Evolutionary conservation across 2,329 filamentous ascomycete species (phyloP), one percentile per base, ranked within the genome.

Genomic region (Colletotrichum incanum): DNA sequence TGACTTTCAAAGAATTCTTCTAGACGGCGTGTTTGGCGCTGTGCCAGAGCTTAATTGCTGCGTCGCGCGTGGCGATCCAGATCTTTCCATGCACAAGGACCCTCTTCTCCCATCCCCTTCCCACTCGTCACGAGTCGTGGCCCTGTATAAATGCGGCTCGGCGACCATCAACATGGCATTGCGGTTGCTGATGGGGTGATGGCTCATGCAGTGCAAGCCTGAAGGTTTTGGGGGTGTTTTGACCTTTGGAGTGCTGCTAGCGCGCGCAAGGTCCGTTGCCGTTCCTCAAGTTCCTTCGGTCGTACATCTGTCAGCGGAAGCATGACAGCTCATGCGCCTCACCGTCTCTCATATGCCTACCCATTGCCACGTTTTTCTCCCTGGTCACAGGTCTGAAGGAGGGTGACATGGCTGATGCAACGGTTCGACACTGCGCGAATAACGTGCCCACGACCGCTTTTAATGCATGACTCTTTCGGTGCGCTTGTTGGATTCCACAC

Each of bases 41-140:
- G 56, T 39, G 61, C 39, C 16, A 50, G 64, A 50, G 50, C 41
- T 61, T 23, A 43, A 34, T 37, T 37, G 68, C 63, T 54, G 43
- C 68, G 55, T 65, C 28, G 34, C 61, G 58, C 41, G 50, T 18
- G 45, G 47, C 65, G 37, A 60, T 60, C 50, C 61, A 69, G 65
- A 69, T 65, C 39, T 69, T 49, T 39, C 59, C 59, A 55, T 69
- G 50, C 65, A 43, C 16, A 54, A 52, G 28, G 55, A 31, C 39
- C 26, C 28, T 47, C 39, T 20, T 43, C 28, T 58, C 50, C 39
- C 37, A 6, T 23, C 34, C 39, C 64, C 49, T 50, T 34, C 26
- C 34, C 28, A 14, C 61, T n/a, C 45, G 14, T 62, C 68, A 39
- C 69, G 65, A 72, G 65, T 72, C 69, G 69, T 63, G 67, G 39